A percentile compares a stretch with the other conserved stretches of the same genome.
Conservation (phyloP, 169 alveolate genomes). For the Plasmodium gonderi region DNA sequence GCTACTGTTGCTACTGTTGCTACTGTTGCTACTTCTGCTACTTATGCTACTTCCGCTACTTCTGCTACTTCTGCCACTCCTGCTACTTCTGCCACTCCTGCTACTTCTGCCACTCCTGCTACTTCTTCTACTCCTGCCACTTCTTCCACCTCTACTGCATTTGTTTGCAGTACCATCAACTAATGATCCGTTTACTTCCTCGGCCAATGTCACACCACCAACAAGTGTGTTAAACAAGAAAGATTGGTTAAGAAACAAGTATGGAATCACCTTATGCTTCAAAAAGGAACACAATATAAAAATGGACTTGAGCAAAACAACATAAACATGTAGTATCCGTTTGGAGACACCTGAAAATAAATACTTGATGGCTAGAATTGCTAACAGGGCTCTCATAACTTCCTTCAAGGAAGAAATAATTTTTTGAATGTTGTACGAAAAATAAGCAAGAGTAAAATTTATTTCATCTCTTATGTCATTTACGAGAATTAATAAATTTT, state of each 20-base stretch:
- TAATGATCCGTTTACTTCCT: neutral
- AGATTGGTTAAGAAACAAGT: slow-evolving; percentile 48
- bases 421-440: slow-evolving; percentile 40
- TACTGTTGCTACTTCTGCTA: neutral
- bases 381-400: slow-evolving; percentile 11
- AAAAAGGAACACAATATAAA: slow-evolving; percentile 31
- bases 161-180: neutral
- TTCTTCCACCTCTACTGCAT: neutral
- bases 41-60: neutral
- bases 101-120: neutral
- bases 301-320: slow-evolving; percentile 21
- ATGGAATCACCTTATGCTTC: slow-evolving; percentile 56
- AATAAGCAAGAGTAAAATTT: slow-evolving; percentile 59
- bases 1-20: too few species aligned
- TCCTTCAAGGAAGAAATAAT: slow-evolving; percentile 25
- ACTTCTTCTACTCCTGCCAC: neutral
- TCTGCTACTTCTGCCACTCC: neutral
- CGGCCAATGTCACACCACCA: too few species aligned
- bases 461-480: slow-evolving; percentile 67
- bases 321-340: slow-evolving; percentile 28
- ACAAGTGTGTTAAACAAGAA: neutral
- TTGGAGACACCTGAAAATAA: slow-evolving; percentile 28
- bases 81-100: neutral
- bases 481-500: slow-evolving; percentile 29
- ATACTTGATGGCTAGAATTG: slow-evolving; percentile 22